phyloP scores from a whole-genome alignment of 306 rosid genomes.

The Cicer pinnatifidum region DNA sequence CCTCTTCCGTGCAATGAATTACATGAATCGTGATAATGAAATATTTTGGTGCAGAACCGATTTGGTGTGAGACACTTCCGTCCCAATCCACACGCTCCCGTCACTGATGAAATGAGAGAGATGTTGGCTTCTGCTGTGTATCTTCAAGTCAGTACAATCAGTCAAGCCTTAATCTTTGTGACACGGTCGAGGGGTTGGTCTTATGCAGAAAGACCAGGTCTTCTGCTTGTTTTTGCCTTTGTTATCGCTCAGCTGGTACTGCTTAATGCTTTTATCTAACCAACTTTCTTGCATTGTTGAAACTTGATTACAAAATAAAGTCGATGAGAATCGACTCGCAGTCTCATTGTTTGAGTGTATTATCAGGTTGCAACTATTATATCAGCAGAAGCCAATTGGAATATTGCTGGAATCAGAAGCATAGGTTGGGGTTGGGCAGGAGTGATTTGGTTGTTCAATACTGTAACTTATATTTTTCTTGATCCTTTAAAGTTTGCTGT shows the following conservation, averaged over 20 bases:
- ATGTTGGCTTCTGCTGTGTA: conserved; percentile 67
- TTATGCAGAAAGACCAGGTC: conserved; percentile 69
- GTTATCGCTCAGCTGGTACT: conserved; percentile 70
- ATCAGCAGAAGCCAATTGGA: conserved; percentile 58
- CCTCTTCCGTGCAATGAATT: background rate
- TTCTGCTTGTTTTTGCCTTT: conserved; percentile 64
- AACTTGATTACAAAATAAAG: conserved; percentile 10
- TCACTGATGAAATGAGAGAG: conserved; percentile 13
- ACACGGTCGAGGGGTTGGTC: conserved; percentile 81
- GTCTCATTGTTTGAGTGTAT: conserved; percentile 9
- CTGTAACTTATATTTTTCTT: conserved; percentile 55
- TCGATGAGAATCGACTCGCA: conserved; percentile 7
- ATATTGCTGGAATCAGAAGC: conserved; percentile 52
- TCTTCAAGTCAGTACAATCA: conserved; percentile 77
- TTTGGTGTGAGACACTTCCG: conserved; percentile 52
- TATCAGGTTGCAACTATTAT: conserved; percentile 66
- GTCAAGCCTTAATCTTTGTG: conserved; percentile 77
- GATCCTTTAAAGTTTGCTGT: conserved; percentile 81
- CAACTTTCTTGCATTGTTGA: background rate
- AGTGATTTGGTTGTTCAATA: conserved; percentile 68
- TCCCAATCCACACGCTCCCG: background rate
- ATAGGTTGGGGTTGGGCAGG: conserved; percentile 79
- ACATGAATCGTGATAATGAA: conserved; percentile 10
- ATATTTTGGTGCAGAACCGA: conserved; percentile 46
- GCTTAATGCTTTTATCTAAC: conserved; percentile 32